Evolutionary conservation across 1,139 yeast genomes (phyloP).

Genomic region (Nakaseomyces delphensis): DNA sequence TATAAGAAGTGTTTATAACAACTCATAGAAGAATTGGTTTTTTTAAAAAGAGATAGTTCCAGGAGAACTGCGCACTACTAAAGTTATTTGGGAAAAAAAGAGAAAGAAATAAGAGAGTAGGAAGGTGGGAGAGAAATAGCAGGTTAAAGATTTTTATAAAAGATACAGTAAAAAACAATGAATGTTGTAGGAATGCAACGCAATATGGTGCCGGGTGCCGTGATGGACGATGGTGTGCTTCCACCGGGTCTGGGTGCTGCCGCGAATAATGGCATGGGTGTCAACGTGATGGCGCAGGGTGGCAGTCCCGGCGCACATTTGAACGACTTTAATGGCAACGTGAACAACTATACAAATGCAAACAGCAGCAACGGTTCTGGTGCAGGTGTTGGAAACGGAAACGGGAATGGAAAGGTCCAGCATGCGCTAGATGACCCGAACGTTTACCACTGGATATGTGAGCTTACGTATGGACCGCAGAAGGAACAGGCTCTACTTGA

Average conservation of each 20-base stretch:
- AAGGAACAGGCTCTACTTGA: conserved; percentile 89
- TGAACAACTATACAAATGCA: conserved; percentile 13
- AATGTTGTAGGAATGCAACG: conserved; percentile 5
- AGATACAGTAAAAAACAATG: neutral
- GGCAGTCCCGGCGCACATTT: too few relatives aligned
- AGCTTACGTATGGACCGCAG: conserved; percentile 79
- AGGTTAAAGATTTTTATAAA: neutral
- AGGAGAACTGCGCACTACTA: too few relatives aligned
- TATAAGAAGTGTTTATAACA: too few relatives aligned
- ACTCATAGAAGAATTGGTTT: too few relatives aligned
- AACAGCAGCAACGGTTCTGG: conserved; percentile 21
- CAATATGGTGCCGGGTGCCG: conserved; percentile 3
- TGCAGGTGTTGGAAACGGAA: conserved; percentile 4
- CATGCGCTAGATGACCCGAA: conserved; percentile 77
- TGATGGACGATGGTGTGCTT: conserved; percentile 5
- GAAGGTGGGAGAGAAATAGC: neutral
- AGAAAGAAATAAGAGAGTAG: neutral
- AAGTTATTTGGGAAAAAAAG: too few relatives aligned
- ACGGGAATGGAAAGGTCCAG: conserved; percentile 12
- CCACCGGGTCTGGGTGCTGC: conserved; percentile 6
- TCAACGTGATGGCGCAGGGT: neutral
- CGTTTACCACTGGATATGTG: conserved; percentile 84
- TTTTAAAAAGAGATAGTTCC: too few relatives aligned
- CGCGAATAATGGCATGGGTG: conserved; percentile 2
- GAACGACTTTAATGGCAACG: too few relatives aligned